Evolutionary conservation across 441 rosid genomes (phyloP).

Genomic region (Jatropha podagrica): DNA sequence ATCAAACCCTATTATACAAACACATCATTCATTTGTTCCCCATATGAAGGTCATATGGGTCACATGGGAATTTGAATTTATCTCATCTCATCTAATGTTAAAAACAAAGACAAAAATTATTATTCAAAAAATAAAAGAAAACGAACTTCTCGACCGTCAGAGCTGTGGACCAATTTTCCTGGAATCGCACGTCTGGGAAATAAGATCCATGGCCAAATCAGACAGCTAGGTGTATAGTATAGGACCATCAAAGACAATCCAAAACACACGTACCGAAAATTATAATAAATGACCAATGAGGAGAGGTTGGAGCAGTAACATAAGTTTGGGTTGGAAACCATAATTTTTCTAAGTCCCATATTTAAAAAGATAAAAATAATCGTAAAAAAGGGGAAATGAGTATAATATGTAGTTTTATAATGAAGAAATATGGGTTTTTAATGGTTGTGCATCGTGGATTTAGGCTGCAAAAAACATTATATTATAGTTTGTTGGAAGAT

Average conservation of each 20-base stretch:
- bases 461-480: constrained; percentile 10
- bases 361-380: too few relatives aligned
- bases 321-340: too few relatives aligned
- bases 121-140: background rate
- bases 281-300: too few relatives aligned
- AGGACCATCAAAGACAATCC: constrained; percentile 12
- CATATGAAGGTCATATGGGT: constrained; percentile 28
- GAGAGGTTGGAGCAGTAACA: too few relatives aligned
- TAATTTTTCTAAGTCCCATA: too few relatives aligned
- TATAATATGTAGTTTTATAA: background rate
- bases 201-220: constrained; percentile 19
- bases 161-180: constrained; percentile 24
- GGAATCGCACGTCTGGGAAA: constrained; percentile 22
- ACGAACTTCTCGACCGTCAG: constrained; percentile 18
- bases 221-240: background rate
- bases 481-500: constrained; percentile 19
- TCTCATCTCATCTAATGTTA: background rate
- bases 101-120: background rate
- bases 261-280: background rate
- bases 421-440: background rate
- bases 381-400: too few relatives aligned
- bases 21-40: constrained; percentile 37
- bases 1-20: constrained; percentile 24
- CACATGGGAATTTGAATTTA: constrained; percentile 26
- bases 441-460: constrained; percentile 28